Base-by-base conservation (phyloP, 2,329 filamentous ascomycete genomes). In the Chrysoporthe deuterocubensis region DNA sequence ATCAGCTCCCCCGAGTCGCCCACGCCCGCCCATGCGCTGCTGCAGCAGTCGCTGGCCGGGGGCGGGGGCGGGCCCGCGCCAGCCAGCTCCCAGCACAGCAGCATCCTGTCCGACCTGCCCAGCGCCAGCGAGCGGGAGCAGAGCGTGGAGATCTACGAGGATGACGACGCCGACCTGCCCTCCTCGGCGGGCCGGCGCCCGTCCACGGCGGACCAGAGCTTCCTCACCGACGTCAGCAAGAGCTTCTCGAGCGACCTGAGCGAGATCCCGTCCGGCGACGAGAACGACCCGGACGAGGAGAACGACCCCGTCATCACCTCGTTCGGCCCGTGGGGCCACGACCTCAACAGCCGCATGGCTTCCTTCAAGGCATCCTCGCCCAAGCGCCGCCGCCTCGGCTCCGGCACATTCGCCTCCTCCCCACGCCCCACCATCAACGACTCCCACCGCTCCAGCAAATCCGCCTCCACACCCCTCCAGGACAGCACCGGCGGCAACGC, bases 301-400 rank as follows among this genome's bases (percentile, higher is more conserved):
- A 97, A 97, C 71, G 96, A 98, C 73, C 94, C 94, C 2, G 89
- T 97, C 65, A 84, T 97, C 21, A 92, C 96, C 78, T 97, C 94
- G 0, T 97, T 97, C 72, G 94, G 94, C 18, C 93, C 94, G 0
- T 97, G 92, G 75, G 94, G 93, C 54, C 92, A 92, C 65, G 93
- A 97, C 76, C 84, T 97, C 48, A 89, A 95, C n/a, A 88, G 88
- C 70, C 90, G 92, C 37, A 86, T 97, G 77, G 92, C 92, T 32
- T 92, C 92, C 2, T 91, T 97, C 81, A 86, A 85, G 62, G 86
- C 92, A 4, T 83, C 82, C 61, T 92, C 92, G 8, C 92, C 92
- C 34, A 83, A 86, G 72, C 58, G 66, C 52, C 60, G 67, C 46
- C 65, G 70, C 37, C 75, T 69, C 26, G 66, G 58, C 42, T 65